A percentile compares a stretch with the other conserved stretches of the same genome.
Evolutionary conservation across 2,329 filamentous ascomycete genomes (phyloP).

Genomic region (Geosmithia flava): DNA sequence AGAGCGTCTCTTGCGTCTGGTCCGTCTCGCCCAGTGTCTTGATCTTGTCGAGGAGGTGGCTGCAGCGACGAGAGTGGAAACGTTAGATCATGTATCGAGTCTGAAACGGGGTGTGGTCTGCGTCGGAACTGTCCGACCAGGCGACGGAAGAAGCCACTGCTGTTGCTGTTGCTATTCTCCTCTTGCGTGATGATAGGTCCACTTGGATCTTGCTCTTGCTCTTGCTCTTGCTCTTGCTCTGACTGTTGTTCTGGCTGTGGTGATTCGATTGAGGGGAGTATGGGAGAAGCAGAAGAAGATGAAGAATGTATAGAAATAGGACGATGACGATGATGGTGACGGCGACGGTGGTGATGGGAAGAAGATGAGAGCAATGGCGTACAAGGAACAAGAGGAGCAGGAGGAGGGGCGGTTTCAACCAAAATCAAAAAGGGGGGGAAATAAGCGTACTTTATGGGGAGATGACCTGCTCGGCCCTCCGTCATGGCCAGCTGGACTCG

Average conservation of each 20-base stretch:
- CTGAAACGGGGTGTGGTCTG: slow-evolving; percentile 12
- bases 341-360: not conserved
- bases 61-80: slow-evolving; percentile 11
- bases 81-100: slow-evolving; percentile 18
- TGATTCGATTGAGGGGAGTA: not conserved
- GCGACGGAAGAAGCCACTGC: slow-evolving; percentile 7
- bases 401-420: slow-evolving; percentile 9
- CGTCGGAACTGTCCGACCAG: slow-evolving; percentile 13
- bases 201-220: not conserved
- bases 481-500: slow-evolving; percentile 40
- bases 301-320: not conserved
- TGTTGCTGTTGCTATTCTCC: not conserved
- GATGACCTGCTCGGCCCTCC: slow-evolving; percentile 39
- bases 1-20: slow-evolving; percentile 15
- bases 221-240: too few species aligned
- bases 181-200: not conserved
- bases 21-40: slow-evolving; percentile 29
- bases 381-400: not conserved
- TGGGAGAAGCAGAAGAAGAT: not conserved
- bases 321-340: not conserved
- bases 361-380: not conserved
- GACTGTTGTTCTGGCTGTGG: not conserved
- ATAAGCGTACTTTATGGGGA: slow-evolving; percentile 42
- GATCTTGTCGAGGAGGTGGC: slow-evolving; percentile 44
- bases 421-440: slow-evolving; percentile 20